Conservation (phyloP, 2,329 filamentous ascomycete species). For the Amphichorda felina region DNA sequence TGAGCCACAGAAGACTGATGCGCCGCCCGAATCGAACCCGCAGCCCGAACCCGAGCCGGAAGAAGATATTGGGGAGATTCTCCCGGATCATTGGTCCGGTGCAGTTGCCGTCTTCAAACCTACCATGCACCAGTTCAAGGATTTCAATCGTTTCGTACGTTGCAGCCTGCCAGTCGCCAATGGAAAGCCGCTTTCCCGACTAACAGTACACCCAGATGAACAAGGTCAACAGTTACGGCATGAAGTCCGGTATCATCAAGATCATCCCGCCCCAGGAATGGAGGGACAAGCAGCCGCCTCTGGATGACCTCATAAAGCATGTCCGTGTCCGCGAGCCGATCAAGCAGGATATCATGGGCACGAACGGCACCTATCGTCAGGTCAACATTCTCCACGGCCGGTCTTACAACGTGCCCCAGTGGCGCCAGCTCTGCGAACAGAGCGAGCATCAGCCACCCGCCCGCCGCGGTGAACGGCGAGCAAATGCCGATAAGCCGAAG, state of each 20-base stretch:
- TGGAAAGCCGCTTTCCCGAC: background rate
- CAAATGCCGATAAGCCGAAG: slow-evolving; percentile 42
- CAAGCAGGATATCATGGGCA: slow-evolving; percentile 95
- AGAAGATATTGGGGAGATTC: slow-evolving; percentile 64
- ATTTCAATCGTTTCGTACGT: slow-evolving; percentile 82
- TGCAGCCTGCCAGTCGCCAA: background rate
- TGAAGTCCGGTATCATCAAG: slow-evolving; percentile 96
- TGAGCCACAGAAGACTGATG: slow-evolving; percentile 1
- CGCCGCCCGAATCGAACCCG: background rate
- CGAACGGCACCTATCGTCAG: slow-evolving; percentile 89
- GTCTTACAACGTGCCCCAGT: slow-evolving; percentile 93
- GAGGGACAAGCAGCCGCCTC: slow-evolving; percentile 65
- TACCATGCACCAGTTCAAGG: slow-evolving; percentile 87
- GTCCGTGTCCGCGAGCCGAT: slow-evolving; percentile 95
- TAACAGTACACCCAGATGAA: slow-evolving; percentile 40
- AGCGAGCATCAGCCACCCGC: slow-evolving; percentile 94
- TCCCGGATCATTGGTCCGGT: slow-evolving; percentile 83
- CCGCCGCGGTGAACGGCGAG: slow-evolving; percentile 69
- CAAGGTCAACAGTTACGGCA: slow-evolving; percentile 86
- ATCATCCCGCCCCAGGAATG: slow-evolving; percentile 90
- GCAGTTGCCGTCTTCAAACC: slow-evolving; percentile 91
- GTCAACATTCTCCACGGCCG: slow-evolving; percentile 94
- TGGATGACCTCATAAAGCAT: slow-evolving; percentile 80
- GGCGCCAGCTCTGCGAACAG: slow-evolving; percentile 87
- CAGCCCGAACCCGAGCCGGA: slow-evolving; percentile 20